phyloP scores from a whole-genome alignment of 306 rosid species.

The Pueraria montana region DNA sequence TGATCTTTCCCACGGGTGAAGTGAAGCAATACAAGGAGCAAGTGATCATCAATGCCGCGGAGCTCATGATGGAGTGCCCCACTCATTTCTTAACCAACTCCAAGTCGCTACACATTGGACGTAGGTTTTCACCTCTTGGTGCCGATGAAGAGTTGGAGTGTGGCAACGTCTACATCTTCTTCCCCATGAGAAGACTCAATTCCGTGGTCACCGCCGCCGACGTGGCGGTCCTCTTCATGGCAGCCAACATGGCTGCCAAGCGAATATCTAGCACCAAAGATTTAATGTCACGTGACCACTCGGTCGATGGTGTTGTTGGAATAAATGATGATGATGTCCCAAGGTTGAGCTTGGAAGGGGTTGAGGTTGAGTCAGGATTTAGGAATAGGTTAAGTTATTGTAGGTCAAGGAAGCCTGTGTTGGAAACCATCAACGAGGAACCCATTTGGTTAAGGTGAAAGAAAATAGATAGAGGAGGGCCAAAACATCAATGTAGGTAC shows the following conservation, averaged over 20 bases:
- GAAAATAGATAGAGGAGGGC: neutral
- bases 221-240: constrained; percentile 61
- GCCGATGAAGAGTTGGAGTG: constrained; percentile 80
- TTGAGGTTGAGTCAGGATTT: constrained; percentile 55
- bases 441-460: constrained; percentile 46
- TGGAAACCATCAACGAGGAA: constrained; percentile 81
- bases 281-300: neutral
- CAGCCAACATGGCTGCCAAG: constrained; percentile 64
- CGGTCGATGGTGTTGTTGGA: neutral
- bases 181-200: constrained; percentile 67
- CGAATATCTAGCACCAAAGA: constrained; percentile 50
- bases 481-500: neutral
- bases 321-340: neutral
- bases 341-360: constrained; percentile 64
- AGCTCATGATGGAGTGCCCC: constrained; percentile 79
- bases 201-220: constrained; percentile 69
- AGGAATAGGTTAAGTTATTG: constrained; percentile 58
- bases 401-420: constrained; percentile 75
- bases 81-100: constrained; percentile 61
- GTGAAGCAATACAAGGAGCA: constrained; percentile 58
- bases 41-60: constrained; percentile 62
- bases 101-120: constrained; percentile 62
- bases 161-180: constrained; percentile 68
- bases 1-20: constrained; percentile 70
- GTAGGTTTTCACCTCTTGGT: constrained; percentile 67